phyloP scores from a whole-genome alignment of 495 filamentous ascomycete genomes.

The Diplogelasinospora grovesii region DNA sequence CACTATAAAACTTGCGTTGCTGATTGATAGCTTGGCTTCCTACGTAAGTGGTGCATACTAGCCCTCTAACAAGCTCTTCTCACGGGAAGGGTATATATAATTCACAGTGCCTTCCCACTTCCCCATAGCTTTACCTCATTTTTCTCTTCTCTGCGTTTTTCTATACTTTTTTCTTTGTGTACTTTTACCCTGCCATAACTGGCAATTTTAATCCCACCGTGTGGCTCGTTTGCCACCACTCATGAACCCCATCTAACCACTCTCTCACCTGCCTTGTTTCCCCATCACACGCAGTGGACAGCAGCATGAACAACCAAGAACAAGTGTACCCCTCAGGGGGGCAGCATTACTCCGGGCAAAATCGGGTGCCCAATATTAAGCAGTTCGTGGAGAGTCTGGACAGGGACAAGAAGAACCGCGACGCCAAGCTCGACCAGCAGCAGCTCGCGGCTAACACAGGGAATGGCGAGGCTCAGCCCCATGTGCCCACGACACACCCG shows the following conservation, averaged over 20 bases:
- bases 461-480: slow-evolving; percentile 31
- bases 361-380: slow-evolving; percentile 80
- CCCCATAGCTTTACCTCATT: too few relatives aligned
- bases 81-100: too few relatives aligned
- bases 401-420: slow-evolving; percentile 67
- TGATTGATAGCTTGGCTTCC: too few relatives aligned
- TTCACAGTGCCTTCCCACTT: too few relatives aligned
- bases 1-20: too few relatives aligned
- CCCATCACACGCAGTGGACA: not conserved
- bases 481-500: slow-evolving; percentile 35
- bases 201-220: too few relatives aligned
- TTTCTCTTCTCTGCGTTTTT: too few relatives aligned
- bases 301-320: slow-evolving; percentile 14
- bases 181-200: too few relatives aligned
- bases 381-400: slow-evolving; percentile 76
- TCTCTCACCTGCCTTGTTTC: not conserved
- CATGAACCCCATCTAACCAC: not conserved
- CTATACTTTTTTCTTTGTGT: not conserved
- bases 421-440: slow-evolving; percentile 57
- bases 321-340: slow-evolving; percentile 30
- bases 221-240: too few relatives aligned
- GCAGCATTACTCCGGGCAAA: slow-evolving; percentile 56
- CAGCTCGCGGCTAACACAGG: slow-evolving; percentile 16
- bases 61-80: too few relatives aligned
- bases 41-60: too few relatives aligned